A percentile compares a stretch with the other conserved stretches of the same genome.
These are phyloP conservation scores for Lotus japonicus DNA, from an alignment of 306 rosid species.

Conservation along the genomic window DNA sequence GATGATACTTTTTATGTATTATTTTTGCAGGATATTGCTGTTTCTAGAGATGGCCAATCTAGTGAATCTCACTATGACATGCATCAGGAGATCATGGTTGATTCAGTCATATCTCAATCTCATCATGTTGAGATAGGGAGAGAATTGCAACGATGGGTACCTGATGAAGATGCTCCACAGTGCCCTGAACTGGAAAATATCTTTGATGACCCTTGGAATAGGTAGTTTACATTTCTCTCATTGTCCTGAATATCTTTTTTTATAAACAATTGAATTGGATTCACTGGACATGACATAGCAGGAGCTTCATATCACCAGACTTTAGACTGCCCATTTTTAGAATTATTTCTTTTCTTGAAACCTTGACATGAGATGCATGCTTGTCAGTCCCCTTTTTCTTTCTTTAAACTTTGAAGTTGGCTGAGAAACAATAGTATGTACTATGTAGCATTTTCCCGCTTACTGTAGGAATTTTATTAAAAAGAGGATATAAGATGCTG, in stretches of 20 bases:
- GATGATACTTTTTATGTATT: constrained; percentile 16
- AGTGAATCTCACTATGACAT: constrained; percentile 51
- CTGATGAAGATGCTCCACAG: constrained; percentile 75
- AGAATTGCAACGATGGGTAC: constrained; percentile 88
- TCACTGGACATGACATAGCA: neutral
- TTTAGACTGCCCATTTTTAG: neutral
- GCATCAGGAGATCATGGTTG: constrained; percentile 71
- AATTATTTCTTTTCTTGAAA: constrained; percentile 9
- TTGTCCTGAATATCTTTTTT: neutral
- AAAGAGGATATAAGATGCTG: neutral
- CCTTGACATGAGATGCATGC: neutral
- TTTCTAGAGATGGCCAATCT: constrained; percentile 47
- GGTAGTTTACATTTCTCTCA: constrained; percentile 52
- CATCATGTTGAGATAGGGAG: constrained; percentile 61
- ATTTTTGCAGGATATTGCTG: constrained; percentile 63
- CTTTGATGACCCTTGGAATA: constrained; percentile 76
- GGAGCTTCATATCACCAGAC: neutral
- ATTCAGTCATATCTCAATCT: constrained; percentile 77
- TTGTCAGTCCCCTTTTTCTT: neutral
- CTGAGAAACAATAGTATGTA: neutral
- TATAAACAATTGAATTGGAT: neutral
- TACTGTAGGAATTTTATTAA: neutral
- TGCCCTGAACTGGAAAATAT: constrained; percentile 81
- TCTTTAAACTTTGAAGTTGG: constrained; percentile 10
- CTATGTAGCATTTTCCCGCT: neutral